Conservation (phyloP, 306 rosid species). For the Gillenia trifoliata region DNA sequence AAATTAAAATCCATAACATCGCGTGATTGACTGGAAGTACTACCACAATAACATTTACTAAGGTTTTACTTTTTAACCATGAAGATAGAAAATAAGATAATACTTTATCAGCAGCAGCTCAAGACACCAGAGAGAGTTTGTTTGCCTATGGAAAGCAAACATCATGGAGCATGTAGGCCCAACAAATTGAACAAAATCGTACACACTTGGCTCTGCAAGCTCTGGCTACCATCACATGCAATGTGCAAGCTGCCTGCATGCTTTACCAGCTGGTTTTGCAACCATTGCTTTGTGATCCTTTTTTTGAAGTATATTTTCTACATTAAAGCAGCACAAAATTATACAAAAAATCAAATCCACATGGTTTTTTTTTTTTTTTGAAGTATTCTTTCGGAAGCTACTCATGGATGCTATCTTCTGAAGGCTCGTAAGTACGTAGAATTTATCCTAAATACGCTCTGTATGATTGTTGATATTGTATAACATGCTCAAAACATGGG, state of each 20-base stretch:
- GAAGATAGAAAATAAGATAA: not conserved
- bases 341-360: not conserved
- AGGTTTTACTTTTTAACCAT: not conserved
- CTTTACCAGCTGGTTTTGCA: not conserved
- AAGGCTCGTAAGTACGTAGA: not conserved
- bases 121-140: not conserved
- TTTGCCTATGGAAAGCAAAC: constrained; percentile 3
- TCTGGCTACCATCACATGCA: not conserved
- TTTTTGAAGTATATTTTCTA: not conserved
- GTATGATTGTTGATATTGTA: not conserved
- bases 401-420: not conserved
- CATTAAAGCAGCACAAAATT: not conserved
- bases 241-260: not conserved
- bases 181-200: not conserved
- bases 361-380: too few relatives aligned
- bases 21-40: too few relatives aligned
- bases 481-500: not conserved
- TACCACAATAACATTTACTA: not conserved
- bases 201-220: not conserved
- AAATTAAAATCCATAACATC: too few relatives aligned
- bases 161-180: not conserved
- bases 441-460: not conserved
- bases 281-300: not conserved
- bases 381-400: not conserved
- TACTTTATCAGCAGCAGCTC: not conserved